These are phyloP conservation scores for Lasiodiplodia theobromae DNA, from an alignment of 2,329 filamentous ascomycete genomes.

Conservation along the genomic window DNA sequence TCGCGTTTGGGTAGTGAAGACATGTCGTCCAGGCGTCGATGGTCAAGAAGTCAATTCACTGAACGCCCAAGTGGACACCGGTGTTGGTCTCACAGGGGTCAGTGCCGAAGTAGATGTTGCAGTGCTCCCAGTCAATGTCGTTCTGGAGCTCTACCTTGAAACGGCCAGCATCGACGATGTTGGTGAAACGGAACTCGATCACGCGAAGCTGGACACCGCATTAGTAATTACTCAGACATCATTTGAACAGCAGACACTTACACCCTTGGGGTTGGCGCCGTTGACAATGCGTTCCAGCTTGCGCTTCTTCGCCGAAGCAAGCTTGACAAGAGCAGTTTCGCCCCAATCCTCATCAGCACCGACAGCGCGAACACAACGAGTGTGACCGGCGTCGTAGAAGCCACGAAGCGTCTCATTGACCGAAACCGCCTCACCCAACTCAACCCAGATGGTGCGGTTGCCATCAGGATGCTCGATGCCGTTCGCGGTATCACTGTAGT, in stretches of 20 bases:
- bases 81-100: slow-evolving; percentile 50
- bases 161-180: slow-evolving; percentile 54
- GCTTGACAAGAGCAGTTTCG: slow-evolving; percentile 45
- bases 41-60: not conserved
- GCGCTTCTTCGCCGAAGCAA: slow-evolving; percentile 47
- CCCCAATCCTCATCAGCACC: slow-evolving; percentile 51
- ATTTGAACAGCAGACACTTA: slow-evolving; percentile 40
- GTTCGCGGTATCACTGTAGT: slow-evolving; percentile 44
- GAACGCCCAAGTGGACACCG: slow-evolving; percentile 19
- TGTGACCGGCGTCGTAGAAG: slow-evolving; percentile 50
- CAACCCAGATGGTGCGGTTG: slow-evolving; percentile 39
- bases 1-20: not conserved
- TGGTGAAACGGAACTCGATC: slow-evolving; percentile 58
- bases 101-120: slow-evolving; percentile 50
- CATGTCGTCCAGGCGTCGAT: too few relatives aligned
- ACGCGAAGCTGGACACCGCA: slow-evolving; percentile 46
- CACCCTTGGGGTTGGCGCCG: slow-evolving; percentile 48
- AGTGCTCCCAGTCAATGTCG: slow-evolving; percentile 55
- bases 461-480: slow-evolving; percentile 39
- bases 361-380: slow-evolving; percentile 55
- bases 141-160: slow-evolving; percentile 52
- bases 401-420: slow-evolving; percentile 49
- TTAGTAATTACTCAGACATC: slow-evolving; percentile 8
- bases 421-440: slow-evolving; percentile 32
- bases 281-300: slow-evolving; percentile 55